Evolutionary conservation across 768 basidiomycete genomes (phyloP).

Genomic region (Filobasidium floriforme): DNA sequence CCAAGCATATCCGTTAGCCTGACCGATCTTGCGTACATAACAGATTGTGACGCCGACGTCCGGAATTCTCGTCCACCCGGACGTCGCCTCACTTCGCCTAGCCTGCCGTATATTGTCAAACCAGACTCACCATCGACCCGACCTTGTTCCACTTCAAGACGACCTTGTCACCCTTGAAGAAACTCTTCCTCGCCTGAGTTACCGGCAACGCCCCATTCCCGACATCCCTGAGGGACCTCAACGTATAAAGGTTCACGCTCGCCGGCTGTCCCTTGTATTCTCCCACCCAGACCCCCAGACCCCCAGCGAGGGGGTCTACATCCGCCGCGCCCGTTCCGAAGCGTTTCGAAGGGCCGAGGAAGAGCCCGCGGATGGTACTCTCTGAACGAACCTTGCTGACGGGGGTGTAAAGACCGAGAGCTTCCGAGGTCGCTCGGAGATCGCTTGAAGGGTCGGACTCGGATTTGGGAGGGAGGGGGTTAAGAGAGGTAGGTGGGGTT

Average conservation of each 20-base stretch:
- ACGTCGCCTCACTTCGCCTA: neutral
- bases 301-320: conserved; percentile 32
- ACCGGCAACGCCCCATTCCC: conserved; percentile 53
- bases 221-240: conserved; percentile 49
- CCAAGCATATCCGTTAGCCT: neutral
- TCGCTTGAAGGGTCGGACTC: conserved; percentile 10
- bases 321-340: conserved; percentile 22
- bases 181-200: conserved; percentile 67
- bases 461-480: conserved; percentile 14
- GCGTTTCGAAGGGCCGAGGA: conserved; percentile 31
- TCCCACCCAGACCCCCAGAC: conserved; percentile 77
- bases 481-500: conserved; percentile 52
- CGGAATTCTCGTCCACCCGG: neutral
- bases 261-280: conserved; percentile 96
- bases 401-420: conserved; percentile 27
- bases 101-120: neutral
- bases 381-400: conserved; percentile 24
- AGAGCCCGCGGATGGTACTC: conserved; percentile 33
- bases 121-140: conserved; percentile 65
- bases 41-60: neutral
- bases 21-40: too few species aligned
- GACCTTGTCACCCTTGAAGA: conserved; percentile 90
- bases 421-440: conserved; percentile 20
- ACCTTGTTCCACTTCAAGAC: conserved; percentile 93
- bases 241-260: conserved; percentile 71